Evolutionary conservation across 169 alveolate species (phyloP).

Genomic region (Plasmodium adleri): DNA sequence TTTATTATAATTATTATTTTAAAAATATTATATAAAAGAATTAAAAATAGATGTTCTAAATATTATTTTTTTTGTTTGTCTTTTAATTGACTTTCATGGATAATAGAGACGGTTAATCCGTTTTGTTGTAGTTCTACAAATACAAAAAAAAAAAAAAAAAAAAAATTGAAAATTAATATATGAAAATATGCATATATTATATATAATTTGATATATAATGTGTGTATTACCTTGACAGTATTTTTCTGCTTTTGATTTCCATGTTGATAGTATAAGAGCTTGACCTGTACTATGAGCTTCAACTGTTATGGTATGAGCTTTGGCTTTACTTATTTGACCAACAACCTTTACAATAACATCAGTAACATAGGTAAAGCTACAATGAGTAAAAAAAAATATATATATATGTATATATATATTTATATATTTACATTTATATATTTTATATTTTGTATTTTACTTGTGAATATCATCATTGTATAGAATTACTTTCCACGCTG

Average conservation of each 20-base stretch:
- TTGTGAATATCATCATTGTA: conserved; percentile 90
- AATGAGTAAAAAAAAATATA: not conserved
- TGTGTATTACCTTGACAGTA: conserved; percentile 77
- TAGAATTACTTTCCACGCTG: conserved; percentile 89
- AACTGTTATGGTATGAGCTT: conserved; percentile 87
- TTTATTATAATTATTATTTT: too few species aligned
- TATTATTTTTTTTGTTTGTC: conserved; percentile 13
- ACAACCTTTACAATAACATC: conserved; percentile 82
- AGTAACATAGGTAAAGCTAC: conserved; percentile 86
- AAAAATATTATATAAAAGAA: not conserved
- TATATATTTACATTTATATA: not conserved
- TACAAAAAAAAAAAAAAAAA: not conserved
- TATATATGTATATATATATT: not conserved
- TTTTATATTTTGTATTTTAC: conserved; percentile 74
- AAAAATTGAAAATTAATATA: not conserved
- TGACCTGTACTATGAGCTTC: conserved; percentile 89
- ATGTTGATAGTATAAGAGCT: conserved; percentile 84
- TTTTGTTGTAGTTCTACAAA: conserved; percentile 57
- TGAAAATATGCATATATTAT: not conserved
- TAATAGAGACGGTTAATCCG: conserved; percentile 75
- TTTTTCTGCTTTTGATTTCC: conserved; percentile 85
- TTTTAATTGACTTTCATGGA: conserved; percentile 76
- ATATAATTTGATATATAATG: not conserved
- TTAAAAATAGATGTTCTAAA: not conserved
- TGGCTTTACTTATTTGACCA: conserved; percentile 85